Base-by-base conservation (phyloP, 495 filamentous ascomycete genomes). In the Hypoxylon subgilvum region DNA sequence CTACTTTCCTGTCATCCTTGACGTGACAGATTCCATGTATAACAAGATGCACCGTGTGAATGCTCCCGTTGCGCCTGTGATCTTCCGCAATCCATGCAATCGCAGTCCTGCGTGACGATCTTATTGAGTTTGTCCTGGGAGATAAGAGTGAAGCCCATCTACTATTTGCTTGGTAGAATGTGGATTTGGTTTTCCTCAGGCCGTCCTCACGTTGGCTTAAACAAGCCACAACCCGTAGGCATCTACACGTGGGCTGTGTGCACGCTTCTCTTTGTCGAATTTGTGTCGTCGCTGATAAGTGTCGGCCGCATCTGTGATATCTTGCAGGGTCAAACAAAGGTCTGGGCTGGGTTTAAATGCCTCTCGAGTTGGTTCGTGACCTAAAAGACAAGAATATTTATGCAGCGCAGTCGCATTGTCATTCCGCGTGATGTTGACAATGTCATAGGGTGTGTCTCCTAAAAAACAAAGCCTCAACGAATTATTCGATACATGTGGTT, bases 401-500 rank as follows among this genome's bases (percentile, higher is more conserved):
- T 59, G 47, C 30, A 41, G 19, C 6, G 27, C 13, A 18, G 32
- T 52, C n/a, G 41, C 28, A 46, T 50, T 30, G 14, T 39, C 34
- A 3, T 22, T 32, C 59, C 48, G 52, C 61, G 53, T 58, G 60
- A 63, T 25, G 45, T 12, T 13, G 22, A 28, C 18, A 13, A 50
- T 21, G 9, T 43, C 12, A 25, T 27, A 6, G 12, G 13, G 38
- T 44, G 43, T 45, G 23, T 27, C 8, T 12, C 13, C 8, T 6
- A 19, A n/a, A 9, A 31, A 36, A 13, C 25, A 25, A 36, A 41
- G 38, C 50, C 32, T 18, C 28, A 46, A 56, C 51, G 46, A 55
- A 63, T 53, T 31, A 46, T 42, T 52, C 48, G 36, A 42, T 22
- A 52, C 52, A 63, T 63, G 59, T 63, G 59, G 51, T 18, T 51